Evolutionary conservation across 2,329 filamentous ascomycete genomes (phyloP), one percentile per base, ranked within the genome.

Genomic region (Ophiocordyceps camponoti-floridani): DNA sequence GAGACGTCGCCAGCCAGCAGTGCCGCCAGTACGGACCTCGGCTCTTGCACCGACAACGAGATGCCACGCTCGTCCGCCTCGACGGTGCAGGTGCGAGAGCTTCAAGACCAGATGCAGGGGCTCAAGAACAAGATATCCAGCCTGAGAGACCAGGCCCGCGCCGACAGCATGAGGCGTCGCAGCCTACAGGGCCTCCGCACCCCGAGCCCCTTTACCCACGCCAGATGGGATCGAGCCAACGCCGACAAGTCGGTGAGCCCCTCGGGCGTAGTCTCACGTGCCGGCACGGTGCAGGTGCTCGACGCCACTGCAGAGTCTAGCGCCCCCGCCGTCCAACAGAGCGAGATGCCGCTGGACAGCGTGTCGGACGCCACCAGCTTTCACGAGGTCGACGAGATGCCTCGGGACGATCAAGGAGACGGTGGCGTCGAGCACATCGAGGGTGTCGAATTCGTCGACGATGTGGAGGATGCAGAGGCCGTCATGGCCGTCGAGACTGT

Each of bases 71-170:
- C 83, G 3, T 37, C 33, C 11, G 70, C 77, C 13, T 89, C 85
- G 1, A 77, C 77, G n/a, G 72, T 79, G 13, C 79, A 84, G 54
- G 77, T 84, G 55, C 77, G 80, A 9, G 73, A 75, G 44, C 67
- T 94, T 40, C 84, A 85, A 48, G 81, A 86, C 51, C 86, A 94
- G 58, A 84, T 94, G 74, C 79, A 82, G 46, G 85, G 83, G 44
- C 68, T 94, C 42, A 88, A 87, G 56, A 84, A 83, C 47, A 85
- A 86, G 54, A 87, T 94, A 33, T 88, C 85, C 1, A 82, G 70
- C 14, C 62, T 94, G 40, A 82, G 84, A 52, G 78, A 87, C 49
- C 80, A 85, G 53, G 82, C 84, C 0, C 75, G 82, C 18, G 83
- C 82, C 47, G 87, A 94, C 52, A 86, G 75, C 52, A 61, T 93